A percentile compares a stretch with the other conserved stretches of the same genome.
Conservation (phyloP, 2,329 filamentous ascomycete genomes). For the Venturia oleaginea region DNA sequence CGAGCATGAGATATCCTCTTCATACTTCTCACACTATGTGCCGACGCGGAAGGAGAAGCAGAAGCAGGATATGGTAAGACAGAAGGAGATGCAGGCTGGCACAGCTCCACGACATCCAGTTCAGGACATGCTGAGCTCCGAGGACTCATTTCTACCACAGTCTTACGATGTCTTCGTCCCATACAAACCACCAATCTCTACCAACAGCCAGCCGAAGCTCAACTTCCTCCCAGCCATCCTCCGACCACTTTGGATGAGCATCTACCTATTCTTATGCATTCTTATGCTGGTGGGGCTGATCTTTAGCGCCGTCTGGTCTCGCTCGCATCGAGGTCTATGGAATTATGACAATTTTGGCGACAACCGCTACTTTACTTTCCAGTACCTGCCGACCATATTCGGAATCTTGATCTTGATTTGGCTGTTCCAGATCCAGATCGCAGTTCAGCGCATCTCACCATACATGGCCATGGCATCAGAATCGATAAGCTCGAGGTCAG, state of each 20-base stretch:
- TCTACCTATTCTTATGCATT: conserved; percentile 52
- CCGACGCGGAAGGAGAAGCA: conserved; percentile 2
- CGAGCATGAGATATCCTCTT: neutral
- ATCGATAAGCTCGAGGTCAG: conserved; percentile 48
- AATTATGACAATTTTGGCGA: conserved; percentile 61
- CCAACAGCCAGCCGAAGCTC: conserved; percentile 34
- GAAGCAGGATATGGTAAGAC: conserved; percentile 11
- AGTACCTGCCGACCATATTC: conserved; percentile 72
- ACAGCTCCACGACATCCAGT: conserved; percentile 10
- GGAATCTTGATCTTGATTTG: conserved; percentile 65
- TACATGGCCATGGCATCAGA: conserved; percentile 68
- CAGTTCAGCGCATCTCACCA: conserved; percentile 68
- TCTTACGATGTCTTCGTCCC: conserved; percentile 22
- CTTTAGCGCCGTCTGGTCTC: conserved; percentile 62
- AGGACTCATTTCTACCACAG: neutral
- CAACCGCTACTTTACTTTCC: conserved; percentile 72
- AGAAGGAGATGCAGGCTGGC: conserved; percentile 15
- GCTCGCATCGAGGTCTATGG: conserved; percentile 54
- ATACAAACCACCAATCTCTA: conserved; percentile 20
- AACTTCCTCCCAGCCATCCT: conserved; percentile 65
- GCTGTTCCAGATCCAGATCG: conserved; percentile 62
- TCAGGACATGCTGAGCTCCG: neutral
- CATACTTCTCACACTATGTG: neutral
- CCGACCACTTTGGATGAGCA: conserved; percentile 53
- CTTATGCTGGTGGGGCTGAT: conserved; percentile 65